Conservation (phyloP, 1,139 yeast genomes). For the Pneumocystis jirovecii region DNA sequence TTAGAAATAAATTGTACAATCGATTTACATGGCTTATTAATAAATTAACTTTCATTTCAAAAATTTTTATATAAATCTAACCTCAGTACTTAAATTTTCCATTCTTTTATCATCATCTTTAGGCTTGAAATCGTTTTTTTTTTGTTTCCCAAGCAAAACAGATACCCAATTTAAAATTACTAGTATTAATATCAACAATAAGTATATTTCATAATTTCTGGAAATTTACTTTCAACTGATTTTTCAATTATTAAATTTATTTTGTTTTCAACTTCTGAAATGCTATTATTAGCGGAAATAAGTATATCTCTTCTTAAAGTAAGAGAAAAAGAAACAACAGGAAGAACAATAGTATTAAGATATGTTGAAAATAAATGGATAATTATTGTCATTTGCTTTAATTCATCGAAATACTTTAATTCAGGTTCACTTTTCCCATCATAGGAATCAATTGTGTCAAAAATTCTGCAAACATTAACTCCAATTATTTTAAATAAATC, state of each 20-base stretch:
- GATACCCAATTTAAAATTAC: constrained; percentile 22
- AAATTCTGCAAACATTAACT: constrained; percentile 28
- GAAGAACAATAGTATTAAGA: constrained; percentile 55
- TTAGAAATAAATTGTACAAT: constrained; percentile 35
- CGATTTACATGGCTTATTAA: constrained; percentile 43
- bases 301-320: constrained; percentile 42
- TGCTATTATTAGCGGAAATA: constrained; percentile 49
- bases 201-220: background rate
- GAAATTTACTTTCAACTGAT: constrained; percentile 28
- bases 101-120: constrained; percentile 25
- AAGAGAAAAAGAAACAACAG: constrained; percentile 45
- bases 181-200: background rate
- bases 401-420: constrained; percentile 36
- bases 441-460: constrained; percentile 30
- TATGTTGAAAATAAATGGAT: constrained; percentile 55
- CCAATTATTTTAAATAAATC: background rate
- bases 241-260: constrained; percentile 52
- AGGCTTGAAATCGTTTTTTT: constrained; percentile 44
- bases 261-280: constrained; percentile 53
- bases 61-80: constrained; percentile 21
- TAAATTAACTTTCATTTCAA: constrained; percentile 43
- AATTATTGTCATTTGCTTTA: constrained; percentile 47
- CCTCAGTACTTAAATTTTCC: constrained; percentile 7
- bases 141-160: constrained; percentile 42
- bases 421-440: constrained; percentile 28